Base-by-base conservation (phyloP, 2,329 filamentous ascomycete genomes). In the Fusarium palustre region DNA sequence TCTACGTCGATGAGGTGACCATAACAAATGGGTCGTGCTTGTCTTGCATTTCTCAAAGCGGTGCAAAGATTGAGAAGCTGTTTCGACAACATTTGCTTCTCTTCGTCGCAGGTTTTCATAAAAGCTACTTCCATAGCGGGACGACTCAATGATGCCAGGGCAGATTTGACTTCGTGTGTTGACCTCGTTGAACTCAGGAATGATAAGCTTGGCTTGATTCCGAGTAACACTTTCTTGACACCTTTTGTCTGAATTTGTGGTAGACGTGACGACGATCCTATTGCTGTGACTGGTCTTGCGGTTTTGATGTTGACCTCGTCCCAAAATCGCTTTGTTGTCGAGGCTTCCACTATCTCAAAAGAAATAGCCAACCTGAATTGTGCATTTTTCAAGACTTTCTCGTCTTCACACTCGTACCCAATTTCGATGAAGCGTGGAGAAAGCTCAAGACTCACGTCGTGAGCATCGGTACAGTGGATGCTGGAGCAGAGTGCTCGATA, bases 401-500 rank as follows among this genome's bases (percentile, higher is more conserved):
- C 53, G 0, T 62, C 49, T 1, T 55, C 45, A 1, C 0, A 15
- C 8, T 48, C 55, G 25, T 52, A 39, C 0, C 53, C 48, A 0
- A 56, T 5, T 2, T 70, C 63, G 0, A 67, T 59, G 0, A 56
- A 46, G 1, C 38, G 31, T 0, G 59, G 30, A 0, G 49, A 39
- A 1, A 70, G 28, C 3, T 65, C 59, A 0, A 68, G 46, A 16
- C 52, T 71, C 0, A 71, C 31, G 4, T 59, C 42, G 5, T 71
- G 57, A 0, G 56, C 33, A 5, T 66, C 45, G 2, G 1, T 28
- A 3, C 68, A 71, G 1, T 54, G 6, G 2, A 71, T 59, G 0
- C 68, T 72, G 0, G 68, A 64, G 7, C 39, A 55, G 1, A 72
- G 33, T 1, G 55, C 68, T 24, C 62, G 41, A 18, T 69, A 67